Conservation (phyloP, 2,329 filamentous ascomycete genomes). For the Beauveria caledonica region DNA sequence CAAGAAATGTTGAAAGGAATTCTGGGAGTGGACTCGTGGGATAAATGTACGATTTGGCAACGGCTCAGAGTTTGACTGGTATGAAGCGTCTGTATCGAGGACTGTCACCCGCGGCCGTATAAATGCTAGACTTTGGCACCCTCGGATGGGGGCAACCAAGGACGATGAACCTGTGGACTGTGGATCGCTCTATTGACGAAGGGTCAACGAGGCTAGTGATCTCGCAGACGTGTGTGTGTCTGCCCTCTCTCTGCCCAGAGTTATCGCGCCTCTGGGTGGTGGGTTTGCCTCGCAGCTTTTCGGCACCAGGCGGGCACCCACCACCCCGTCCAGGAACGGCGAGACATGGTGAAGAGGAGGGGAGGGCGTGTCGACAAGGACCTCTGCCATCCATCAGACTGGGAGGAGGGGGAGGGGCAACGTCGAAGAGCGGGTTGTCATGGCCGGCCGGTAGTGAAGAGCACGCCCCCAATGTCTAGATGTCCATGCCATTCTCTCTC, state of each 20-base stretch:
- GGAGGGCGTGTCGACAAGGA: background rate
- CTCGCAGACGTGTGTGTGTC: background rate
- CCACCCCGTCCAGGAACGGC: background rate
- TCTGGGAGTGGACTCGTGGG: slow-evolving; percentile 35
- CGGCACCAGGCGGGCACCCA: background rate
- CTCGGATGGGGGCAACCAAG: slow-evolving; percentile 19
- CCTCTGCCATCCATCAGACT: background rate
- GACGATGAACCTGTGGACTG: slow-evolving; percentile 15
- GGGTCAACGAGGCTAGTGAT: slow-evolving; percentile 7
- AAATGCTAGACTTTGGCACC: slow-evolving; percentile 28
- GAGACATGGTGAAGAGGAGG: slow-evolving; percentile 12
- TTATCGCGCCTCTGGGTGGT: background rate
- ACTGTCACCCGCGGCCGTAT: slow-evolving; percentile 25
- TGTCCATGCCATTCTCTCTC: background rate
- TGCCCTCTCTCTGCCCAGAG: background rate
- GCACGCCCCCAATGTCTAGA: slow-evolving; percentile 4
- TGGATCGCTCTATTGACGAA: slow-evolving; percentile 11
- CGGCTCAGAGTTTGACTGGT: slow-evolving; percentile 28
- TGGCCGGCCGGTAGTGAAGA: background rate
- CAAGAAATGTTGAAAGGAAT: slow-evolving; percentile 38
- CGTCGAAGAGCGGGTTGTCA: background rate
- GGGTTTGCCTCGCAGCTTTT: background rate
- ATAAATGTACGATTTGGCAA: slow-evolving; percentile 32
- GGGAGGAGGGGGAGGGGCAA: background rate
- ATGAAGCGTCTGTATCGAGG: slow-evolving; percentile 25